Evolutionary conservation across 345 rosid genomes (phyloP).

Genomic region (Erodium maritimum): DNA sequence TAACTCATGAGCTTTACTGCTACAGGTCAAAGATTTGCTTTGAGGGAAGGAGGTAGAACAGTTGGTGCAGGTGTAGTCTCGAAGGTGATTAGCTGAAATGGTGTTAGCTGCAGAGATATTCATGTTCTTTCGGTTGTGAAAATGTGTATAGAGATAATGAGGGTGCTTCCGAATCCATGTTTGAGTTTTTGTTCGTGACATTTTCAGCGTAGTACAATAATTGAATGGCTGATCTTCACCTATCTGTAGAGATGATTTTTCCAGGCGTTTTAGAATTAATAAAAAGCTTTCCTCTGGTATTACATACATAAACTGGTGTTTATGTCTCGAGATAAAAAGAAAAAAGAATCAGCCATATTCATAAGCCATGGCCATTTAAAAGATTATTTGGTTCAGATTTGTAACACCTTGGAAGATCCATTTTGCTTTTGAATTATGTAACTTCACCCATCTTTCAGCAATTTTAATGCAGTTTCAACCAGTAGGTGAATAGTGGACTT

Average conservation of each 20-base stretch:
- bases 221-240: background rate
- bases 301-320: too few relatives aligned
- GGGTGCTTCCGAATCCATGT: too few relatives aligned
- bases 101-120: background rate
- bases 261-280: background rate
- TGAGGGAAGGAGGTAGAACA: slow-evolving; percentile 93
- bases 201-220: background rate
- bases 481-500: slow-evolving; percentile 47
- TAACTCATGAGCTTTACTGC: too few relatives aligned
- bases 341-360: too few relatives aligned
- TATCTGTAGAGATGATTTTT: background rate
- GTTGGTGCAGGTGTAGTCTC: slow-evolving; percentile 95
- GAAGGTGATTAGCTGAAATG: slow-evolving; percentile 46
- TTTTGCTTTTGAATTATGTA: too few relatives aligned
- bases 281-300: too few relatives aligned
- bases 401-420: too few relatives aligned
- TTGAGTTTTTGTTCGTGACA: too few relatives aligned
- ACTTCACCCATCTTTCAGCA: slow-evolving; percentile 18
- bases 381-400: too few relatives aligned
- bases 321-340: too few relatives aligned
- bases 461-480: slow-evolving; percentile 39
- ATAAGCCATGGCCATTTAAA: too few relatives aligned
- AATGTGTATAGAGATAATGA: background rate
- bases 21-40: slow-evolving; percentile 87
- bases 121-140: background rate